Conservation (phyloP, 2,329 filamentous ascomycete genomes). For the Trichoderma breve region DNA sequence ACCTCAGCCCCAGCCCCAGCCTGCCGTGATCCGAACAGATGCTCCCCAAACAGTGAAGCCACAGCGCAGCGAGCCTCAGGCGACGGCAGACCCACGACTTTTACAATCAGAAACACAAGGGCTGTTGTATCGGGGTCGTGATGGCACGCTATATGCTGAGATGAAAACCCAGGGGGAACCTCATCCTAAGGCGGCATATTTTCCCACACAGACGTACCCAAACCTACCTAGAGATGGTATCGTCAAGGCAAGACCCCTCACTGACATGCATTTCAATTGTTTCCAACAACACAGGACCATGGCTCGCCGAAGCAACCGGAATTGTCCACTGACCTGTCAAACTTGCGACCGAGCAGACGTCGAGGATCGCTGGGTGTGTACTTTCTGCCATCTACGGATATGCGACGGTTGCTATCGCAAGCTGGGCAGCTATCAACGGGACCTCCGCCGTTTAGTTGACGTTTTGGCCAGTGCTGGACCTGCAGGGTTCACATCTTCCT, state of each 20-base stretch:
- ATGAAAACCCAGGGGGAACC: slow-evolving; percentile 37
- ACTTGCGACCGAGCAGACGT: slow-evolving; percentile 48
- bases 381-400: slow-evolving; percentile 51
- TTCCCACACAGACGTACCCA: slow-evolving; percentile 35
- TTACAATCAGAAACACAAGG: slow-evolving; percentile 36
- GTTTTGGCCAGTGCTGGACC: slow-evolving; percentile 22
- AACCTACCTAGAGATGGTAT: slow-evolving; percentile 36
- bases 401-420: slow-evolving; percentile 48
- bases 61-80: slow-evolving; percentile 13
- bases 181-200: slow-evolving; percentile 38
- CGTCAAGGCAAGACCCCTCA: slow-evolving; percentile 44
- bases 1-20: slow-evolving; percentile 33
- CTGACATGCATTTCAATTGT: slow-evolving; percentile 46
- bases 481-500: slow-evolving; percentile 24
- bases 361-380: slow-evolving; percentile 47
- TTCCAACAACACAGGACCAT: slow-evolving; percentile 48
- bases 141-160: slow-evolving; percentile 43
- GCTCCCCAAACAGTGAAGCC: slow-evolving; percentile 26
- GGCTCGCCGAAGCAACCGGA: slow-evolving; percentile 46
- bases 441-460: slow-evolving; percentile 44
- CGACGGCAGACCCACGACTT: slow-evolving; percentile 33
- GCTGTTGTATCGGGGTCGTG: slow-evolving; percentile 36
- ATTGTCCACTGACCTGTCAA: slow-evolving; percentile 54
- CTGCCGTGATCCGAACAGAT: slow-evolving; percentile 22
- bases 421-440: slow-evolving; percentile 41